Evolutionary conservation across 306 rosid species (phyloP), one percentile per base, ranked within the genome.

Genomic region (Clitoria ternatea): DNA sequence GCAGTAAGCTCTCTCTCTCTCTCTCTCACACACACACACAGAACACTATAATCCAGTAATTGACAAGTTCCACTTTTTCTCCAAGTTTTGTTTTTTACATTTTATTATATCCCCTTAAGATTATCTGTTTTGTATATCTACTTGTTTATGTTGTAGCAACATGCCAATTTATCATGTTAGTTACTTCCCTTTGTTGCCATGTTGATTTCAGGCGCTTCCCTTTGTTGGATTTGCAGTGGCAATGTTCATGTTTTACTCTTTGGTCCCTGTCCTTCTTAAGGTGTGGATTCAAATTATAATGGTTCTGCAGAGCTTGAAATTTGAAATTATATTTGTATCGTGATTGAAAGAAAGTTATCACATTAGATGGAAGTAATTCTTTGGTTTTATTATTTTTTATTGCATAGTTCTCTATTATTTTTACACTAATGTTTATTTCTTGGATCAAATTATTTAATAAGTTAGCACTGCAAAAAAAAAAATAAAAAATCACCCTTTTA

Each of bases 191-290:
- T 62, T 62, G 57, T 61, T 63, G 66, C 19, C 4, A 29, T 80
- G 24, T 66, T 67, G 62, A 42, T 80, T 66, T 73, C 94, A 90
- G 96, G 91, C 75, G 7, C 56, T 90, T 75, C 97, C 97, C 30
- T 88, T 90, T 79, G 66, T 83, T 69, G 97, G 97, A 78, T 90
- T 84, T 76, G 77, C 97, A 29, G 69, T 81, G 82, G 89, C 96
- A 9, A 85, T 90, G 96, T 87, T 90, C 43, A 49, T 87, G 64
- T 87, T 90, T 72, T 90, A 90, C 83, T 90, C 97, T 36, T 73
- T 86, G 6, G 97, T 90, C 61, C 97, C 94, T 20, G 45, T 88
- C 75, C 60, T 88, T 57, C 92, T 90, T 13, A 83, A 88, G 97
- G 97, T 90, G 69, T 32, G 86, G 26, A 9, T 71, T 23, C 43